These are phyloP conservation scores for Alternaria sp. DNA, from an alignment of 2,329 filamentous ascomycete genomes.

Conservation along the genomic window DNA sequence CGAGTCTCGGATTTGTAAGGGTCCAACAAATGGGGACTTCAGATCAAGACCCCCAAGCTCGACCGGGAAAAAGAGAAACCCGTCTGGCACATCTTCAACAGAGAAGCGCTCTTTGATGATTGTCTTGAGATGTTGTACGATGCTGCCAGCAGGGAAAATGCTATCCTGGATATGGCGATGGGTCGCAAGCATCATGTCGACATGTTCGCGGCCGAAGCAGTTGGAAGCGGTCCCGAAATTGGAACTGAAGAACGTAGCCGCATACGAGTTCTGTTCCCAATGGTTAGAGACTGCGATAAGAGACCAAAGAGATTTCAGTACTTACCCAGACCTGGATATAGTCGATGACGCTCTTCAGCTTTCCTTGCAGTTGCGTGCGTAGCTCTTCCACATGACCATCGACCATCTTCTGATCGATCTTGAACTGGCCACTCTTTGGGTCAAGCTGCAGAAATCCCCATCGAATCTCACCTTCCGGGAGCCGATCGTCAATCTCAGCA, in stretches of 20 bases:
- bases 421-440: conserved; percentile 34
- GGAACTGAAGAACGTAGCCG: conserved; percentile 58
- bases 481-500: conserved; percentile 23
- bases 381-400: conserved; percentile 40
- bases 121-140: conserved; percentile 50
- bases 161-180: conserved; percentile 58
- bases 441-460: conserved; percentile 44
- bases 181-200: conserved; percentile 60
- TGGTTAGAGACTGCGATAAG: not conserved
- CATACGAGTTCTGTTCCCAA: conserved; percentile 60
- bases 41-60: conserved; percentile 60
- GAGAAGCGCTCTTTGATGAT: conserved; percentile 61
- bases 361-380: conserved; percentile 35
- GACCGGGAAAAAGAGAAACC: conserved; percentile 61
- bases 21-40: conserved; percentile 57
- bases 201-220: conserved; percentile 60
- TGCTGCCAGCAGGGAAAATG: conserved; percentile 51
- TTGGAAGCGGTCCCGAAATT: conserved; percentile 62
- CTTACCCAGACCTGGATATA: conserved; percentile 35
- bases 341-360: conserved; percentile 41
- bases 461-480: conserved; percentile 39
- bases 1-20: conserved; percentile 52
- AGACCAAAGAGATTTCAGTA: not conserved
- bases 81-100: conserved; percentile 56
- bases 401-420: conserved; percentile 44